A percentile compares a stretch with the other conserved stretches of the same genome.
Conservation (phyloP, 2,329 filamentous ascomycete genomes). For the Aspergillus transmontanensis region DNA sequence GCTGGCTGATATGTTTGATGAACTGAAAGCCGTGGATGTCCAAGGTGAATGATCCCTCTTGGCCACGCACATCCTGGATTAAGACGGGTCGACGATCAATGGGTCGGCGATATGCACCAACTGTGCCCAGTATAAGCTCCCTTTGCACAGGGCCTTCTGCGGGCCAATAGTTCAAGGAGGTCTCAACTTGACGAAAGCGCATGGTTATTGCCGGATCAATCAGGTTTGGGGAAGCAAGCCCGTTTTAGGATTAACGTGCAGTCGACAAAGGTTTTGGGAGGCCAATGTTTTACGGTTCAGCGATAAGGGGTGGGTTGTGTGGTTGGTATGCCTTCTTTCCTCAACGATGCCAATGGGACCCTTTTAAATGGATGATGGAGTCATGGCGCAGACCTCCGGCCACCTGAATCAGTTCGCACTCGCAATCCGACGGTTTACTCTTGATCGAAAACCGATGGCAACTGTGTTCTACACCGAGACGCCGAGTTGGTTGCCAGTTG, state of each 20-base stretch:
- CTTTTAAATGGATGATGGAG: neutral
- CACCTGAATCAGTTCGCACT: neutral
- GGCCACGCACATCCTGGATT: conserved; percentile 8
- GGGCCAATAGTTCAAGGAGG: conserved; percentile 4
- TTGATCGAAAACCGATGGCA: neutral
- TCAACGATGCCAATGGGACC: too few relatives aligned
- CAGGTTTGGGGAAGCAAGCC: too few relatives aligned
- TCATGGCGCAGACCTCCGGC: neutral
- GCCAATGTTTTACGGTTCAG: too few relatives aligned
- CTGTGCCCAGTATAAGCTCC: conserved; percentile 1
- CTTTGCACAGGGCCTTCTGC: neutral
- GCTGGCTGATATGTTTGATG: neutral
- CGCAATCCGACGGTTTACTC: neutral
- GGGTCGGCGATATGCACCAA: neutral
- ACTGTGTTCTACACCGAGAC: neutral
- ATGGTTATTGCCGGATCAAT: neutral
- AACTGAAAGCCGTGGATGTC: conserved; percentile 10
- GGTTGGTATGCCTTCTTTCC: too few relatives aligned
- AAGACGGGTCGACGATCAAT: neutral
- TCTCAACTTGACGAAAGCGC: neutral
- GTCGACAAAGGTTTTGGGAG: too few relatives aligned
- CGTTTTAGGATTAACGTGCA: too few relatives aligned
- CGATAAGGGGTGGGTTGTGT: too few relatives aligned
- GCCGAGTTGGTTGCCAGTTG: neutral
- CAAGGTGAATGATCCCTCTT: neutral